These are phyloP conservation scores for Cinnamomum micranthum DNA, from an alignment of 164 flowering plant species.

Conservation along the genomic window DNA sequence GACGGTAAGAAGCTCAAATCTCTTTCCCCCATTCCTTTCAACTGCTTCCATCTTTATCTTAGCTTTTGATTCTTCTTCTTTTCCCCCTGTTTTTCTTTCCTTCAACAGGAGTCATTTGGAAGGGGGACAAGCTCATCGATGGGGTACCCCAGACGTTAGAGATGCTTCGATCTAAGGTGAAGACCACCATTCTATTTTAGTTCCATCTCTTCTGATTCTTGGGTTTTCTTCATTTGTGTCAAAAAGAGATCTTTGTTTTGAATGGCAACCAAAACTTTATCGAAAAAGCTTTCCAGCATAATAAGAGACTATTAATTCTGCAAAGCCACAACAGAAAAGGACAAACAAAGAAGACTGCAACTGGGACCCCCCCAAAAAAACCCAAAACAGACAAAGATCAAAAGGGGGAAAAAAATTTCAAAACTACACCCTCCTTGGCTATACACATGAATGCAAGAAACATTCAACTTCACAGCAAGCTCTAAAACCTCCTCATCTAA, in stretches of 20 bases:
- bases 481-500: no score
- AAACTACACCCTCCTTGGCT: no score
- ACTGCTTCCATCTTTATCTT: not conserved
- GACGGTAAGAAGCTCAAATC: conserved; percentile 47
- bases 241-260: not conserved
- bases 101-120: conserved; percentile 84
- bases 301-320: no score
- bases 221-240: not conserved
- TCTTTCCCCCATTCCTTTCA: not conserved
- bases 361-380: no score
- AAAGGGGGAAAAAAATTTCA: no score
- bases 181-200: not conserved
- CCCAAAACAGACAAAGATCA: no score
- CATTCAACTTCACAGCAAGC: no score
- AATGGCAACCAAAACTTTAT: not conserved
- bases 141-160: conserved; percentile 69
- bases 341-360: no score
- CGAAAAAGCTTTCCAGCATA: no score
- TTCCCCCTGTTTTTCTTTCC: not conserved
- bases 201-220: not conserved
- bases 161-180: conserved; percentile 65
- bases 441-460: no score
- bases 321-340: no score
- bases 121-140: conserved; percentile 81
- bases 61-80: not conserved